A percentile compares a stretch with the other conserved stretches of the same genome.
These are phyloP conservation scores for Boletus rubescentipes DNA, from an alignment of 768 basidiomycete genomes.

Conservation along the genomic window DNA sequence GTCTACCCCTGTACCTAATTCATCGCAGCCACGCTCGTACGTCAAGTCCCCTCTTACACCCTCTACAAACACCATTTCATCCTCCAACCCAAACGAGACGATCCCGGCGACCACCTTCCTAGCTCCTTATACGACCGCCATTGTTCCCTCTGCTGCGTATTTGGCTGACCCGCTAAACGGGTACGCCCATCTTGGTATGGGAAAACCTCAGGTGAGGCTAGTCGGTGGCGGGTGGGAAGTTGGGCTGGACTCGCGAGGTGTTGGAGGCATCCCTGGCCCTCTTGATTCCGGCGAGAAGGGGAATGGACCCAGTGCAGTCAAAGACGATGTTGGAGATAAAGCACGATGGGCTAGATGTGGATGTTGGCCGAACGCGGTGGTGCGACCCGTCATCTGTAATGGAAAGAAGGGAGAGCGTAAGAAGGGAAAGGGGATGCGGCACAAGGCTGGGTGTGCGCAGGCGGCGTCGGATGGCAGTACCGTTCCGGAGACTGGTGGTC, in stretches of 20 bases:
- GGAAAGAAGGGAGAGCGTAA: slow-evolving; percentile 19
- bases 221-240: slow-evolving; percentile 75
- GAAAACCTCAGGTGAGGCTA: slow-evolving; percentile 81
- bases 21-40: slow-evolving; percentile 17
- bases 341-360: slow-evolving; percentile 58
- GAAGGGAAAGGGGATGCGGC: slow-evolving; percentile 20
- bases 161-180: slow-evolving; percentile 79
- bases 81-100: slow-evolving; percentile 49
- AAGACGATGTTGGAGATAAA: slow-evolving; percentile 44
- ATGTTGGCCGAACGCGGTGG: slow-evolving; percentile 50
- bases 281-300: slow-evolving; percentile 21
- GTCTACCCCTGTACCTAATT: slow-evolving; percentile 20
- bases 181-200: slow-evolving; percentile 80
- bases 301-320: background rate
- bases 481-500: background rate
- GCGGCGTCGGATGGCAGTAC: slow-evolving; percentile 1
- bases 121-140: slow-evolving; percentile 59
- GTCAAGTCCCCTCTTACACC: slow-evolving; percentile 33
- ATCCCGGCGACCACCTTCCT: slow-evolving; percentile 58
- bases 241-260: slow-evolving; percentile 75
- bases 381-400: slow-evolving; percentile 43
- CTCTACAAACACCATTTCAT: slow-evolving; percentile 39
- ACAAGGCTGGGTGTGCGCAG: slow-evolving; percentile 17
- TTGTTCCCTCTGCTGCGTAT: slow-evolving; percentile 68
- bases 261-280: slow-evolving; percentile 46